These are phyloP conservation scores for Epicoccum sorghinum DNA, from an alignment of 2,329 filamentous ascomycete genomes.

Conservation along the genomic window DNA sequence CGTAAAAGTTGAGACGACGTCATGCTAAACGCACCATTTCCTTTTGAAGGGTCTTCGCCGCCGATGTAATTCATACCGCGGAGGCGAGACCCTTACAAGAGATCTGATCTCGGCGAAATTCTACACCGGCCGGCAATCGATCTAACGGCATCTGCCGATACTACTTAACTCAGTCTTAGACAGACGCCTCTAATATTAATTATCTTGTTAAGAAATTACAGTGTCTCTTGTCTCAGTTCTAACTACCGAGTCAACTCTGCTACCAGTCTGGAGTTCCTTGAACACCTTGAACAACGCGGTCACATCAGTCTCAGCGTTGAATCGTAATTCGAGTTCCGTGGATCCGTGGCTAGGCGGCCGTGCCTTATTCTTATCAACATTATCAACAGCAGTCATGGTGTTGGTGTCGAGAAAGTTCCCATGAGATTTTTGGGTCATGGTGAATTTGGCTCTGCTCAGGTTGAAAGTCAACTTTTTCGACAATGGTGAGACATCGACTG, in stretches of 20 bases:
- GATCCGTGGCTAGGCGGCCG: too few species aligned
- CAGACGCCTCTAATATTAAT: too few species aligned
- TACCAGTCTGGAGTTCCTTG: too few species aligned
- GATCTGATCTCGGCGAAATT: constrained; percentile 12
- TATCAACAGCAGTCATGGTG: constrained; percentile 3
- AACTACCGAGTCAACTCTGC: too few species aligned
- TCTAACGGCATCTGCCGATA: constrained; percentile 3
- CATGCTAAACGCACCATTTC: constrained; percentile 11
- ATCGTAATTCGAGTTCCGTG: too few species aligned
- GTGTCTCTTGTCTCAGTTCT: too few species aligned
- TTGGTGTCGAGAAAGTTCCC: constrained; percentile 3
- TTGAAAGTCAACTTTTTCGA: not conserved
- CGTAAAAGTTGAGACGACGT: constrained; percentile 5
- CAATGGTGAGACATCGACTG: constrained; percentile 1
- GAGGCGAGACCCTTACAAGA: constrained; percentile 3
- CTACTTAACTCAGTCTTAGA: too few species aligned
- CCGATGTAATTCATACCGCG: not conserved
- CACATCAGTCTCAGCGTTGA: too few species aligned
- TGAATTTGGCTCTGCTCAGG: constrained; percentile 1
- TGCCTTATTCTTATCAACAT: not conserved
- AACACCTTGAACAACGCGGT: too few species aligned
- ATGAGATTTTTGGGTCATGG: constrained; percentile 1
- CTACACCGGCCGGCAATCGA: constrained; percentile 6
- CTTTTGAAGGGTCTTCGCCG: constrained; percentile 7
- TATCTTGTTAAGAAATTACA: too few species aligned